Conservation (phyloP, 768 basidiomycete genomes). For the Xerocomellus intermedius region DNA sequence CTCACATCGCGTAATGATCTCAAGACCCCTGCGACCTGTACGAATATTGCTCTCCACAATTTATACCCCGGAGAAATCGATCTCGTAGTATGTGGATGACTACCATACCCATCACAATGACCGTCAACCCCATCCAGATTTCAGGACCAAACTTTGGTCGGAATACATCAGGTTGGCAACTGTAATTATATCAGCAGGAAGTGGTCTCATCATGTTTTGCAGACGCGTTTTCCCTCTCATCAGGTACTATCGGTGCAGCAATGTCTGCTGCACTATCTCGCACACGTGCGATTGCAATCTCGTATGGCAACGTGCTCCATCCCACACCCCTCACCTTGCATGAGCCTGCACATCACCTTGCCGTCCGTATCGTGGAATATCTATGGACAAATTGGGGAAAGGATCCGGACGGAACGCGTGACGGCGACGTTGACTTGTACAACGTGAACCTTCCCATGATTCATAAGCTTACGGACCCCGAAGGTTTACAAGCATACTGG, state of each 20-base stretch:
- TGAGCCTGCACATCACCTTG: slow-evolving; percentile 71
- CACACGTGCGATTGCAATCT: slow-evolving; percentile 79
- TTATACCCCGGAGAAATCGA: slow-evolving; percentile 83
- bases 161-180: slow-evolving; percentile 69
- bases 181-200: not conserved
- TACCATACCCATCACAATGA: not conserved
- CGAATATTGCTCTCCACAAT: slow-evolving; percentile 89
- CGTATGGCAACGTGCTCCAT: slow-evolving; percentile 76
- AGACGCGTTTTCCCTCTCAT: slow-evolving; percentile 88
- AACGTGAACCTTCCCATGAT: slow-evolving; percentile 87
- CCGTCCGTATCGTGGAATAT: slow-evolving; percentile 62
- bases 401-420: slow-evolving; percentile 55
- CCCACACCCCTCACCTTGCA: slow-evolving; percentile 60
- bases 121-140: slow-evolving; percentile 43
- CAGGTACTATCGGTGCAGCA: slow-evolving; percentile 91
- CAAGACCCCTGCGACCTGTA: slow-evolving; percentile 88
- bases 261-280: slow-evolving; percentile 73
- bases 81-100: slow-evolving; percentile 62
- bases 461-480: slow-evolving; percentile 54
- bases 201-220: slow-evolving; percentile 6
- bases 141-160: slow-evolving; percentile 86
- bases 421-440: slow-evolving; percentile 77
- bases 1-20: slow-evolving; percentile 6
- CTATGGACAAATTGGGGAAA: slow-evolving; percentile 86
- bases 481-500: slow-evolving; percentile 71